These are phyloP conservation scores for Podila clonocystis DNA, from an alignment of 192 early-diverging fungal species.

Conservation along the genomic window DNA sequence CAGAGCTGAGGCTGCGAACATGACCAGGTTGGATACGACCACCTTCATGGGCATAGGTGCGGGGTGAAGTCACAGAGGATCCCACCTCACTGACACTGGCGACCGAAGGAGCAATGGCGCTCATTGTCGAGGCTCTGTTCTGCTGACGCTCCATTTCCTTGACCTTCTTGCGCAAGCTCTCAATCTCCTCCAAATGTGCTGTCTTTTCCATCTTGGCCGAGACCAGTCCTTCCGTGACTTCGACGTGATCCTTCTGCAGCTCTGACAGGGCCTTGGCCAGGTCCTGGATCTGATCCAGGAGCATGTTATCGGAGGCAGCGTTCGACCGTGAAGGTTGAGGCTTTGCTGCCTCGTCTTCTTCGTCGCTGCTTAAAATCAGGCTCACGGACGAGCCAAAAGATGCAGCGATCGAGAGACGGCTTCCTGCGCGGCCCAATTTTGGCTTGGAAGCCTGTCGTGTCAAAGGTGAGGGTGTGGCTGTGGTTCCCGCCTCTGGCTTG, in stretches of 20 bases:
- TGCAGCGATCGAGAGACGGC: slow-evolving; percentile 42
- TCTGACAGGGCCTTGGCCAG: slow-evolving; percentile 70
- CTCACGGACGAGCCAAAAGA: slow-evolving; percentile 37
- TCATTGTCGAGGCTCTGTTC: slow-evolving; percentile 56
- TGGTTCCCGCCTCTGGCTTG: not conserved
- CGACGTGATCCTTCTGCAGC: slow-evolving; percentile 75
- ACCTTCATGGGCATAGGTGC: slow-evolving; percentile 33
- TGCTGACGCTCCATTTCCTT: slow-evolving; percentile 57
- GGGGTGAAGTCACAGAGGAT: slow-evolving; percentile 31
- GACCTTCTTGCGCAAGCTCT: slow-evolving; percentile 62
- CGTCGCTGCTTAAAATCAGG: slow-evolving; percentile 11
- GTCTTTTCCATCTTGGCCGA: slow-evolving; percentile 63
- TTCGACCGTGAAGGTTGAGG: slow-evolving; percentile 22
- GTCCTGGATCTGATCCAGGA: slow-evolving; percentile 68
- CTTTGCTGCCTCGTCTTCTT: slow-evolving; percentile 19
- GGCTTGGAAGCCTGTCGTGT: slow-evolving; percentile 6
- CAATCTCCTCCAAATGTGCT: slow-evolving; percentile 56
- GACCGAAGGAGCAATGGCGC: slow-evolving; percentile 38
- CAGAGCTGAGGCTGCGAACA: slow-evolving; percentile 1
- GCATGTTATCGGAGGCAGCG: slow-evolving; percentile 58
- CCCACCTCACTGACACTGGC: slow-evolving; percentile 25
- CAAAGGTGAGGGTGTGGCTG: not conserved
- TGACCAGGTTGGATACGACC: slow-evolving; percentile 20
- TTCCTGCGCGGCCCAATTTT: slow-evolving; percentile 18
- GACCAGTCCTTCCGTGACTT: slow-evolving; percentile 70